Conservation (phyloP, 495 filamentous ascomycete species). For the Chaetomium fimeti region DNA sequence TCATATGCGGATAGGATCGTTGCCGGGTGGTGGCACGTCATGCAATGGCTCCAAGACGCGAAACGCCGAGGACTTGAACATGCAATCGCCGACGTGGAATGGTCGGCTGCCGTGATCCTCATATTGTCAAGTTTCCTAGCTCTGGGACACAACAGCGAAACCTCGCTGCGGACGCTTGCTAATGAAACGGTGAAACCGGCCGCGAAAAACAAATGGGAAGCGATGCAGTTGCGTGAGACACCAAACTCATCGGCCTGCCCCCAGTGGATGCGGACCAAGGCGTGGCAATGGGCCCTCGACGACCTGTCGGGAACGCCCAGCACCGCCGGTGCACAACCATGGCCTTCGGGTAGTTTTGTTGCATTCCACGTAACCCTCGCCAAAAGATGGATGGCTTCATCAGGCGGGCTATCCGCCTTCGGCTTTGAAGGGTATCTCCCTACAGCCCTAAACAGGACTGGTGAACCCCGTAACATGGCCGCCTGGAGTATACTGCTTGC, state of each 20-base stretch:
- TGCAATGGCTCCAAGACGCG: conserved; percentile 62
- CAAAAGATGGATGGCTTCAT: conserved; percentile 59
- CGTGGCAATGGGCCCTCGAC: conserved; percentile 74
- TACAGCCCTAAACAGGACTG: conserved; percentile 54
- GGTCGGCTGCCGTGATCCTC: conserved; percentile 72
- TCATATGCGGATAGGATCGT: conserved; percentile 63
- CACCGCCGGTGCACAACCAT: conserved; percentile 23
- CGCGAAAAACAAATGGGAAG: conserved; percentile 38
- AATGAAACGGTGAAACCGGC: background rate
- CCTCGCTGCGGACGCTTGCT: conserved; percentile 17
- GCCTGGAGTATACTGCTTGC: conserved; percentile 69
- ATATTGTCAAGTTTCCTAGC: conserved; percentile 57
- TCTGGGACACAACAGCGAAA: conserved; percentile 32
- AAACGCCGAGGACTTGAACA: conserved; percentile 37
- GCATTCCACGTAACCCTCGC: conserved; percentile 41
- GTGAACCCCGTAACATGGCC: conserved; percentile 55
- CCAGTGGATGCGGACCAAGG: conserved; percentile 63
- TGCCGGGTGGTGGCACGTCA: conserved; percentile 72
- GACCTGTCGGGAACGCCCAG: conserved; percentile 37
- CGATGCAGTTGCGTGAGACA: conserved; percentile 39
- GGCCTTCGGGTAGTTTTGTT: conserved; percentile 42
- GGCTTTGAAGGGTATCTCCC: conserved; percentile 61
- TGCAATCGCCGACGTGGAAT: conserved; percentile 60
- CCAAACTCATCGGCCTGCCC: conserved; percentile 56
- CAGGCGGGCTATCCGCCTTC: conserved; percentile 49